Percentiles rank a stretch among this genome's conserved stretches.
phyloP scores from a whole-genome alignment of 768 basidiomycete genomes.

The Suillus spraguei region DNA sequence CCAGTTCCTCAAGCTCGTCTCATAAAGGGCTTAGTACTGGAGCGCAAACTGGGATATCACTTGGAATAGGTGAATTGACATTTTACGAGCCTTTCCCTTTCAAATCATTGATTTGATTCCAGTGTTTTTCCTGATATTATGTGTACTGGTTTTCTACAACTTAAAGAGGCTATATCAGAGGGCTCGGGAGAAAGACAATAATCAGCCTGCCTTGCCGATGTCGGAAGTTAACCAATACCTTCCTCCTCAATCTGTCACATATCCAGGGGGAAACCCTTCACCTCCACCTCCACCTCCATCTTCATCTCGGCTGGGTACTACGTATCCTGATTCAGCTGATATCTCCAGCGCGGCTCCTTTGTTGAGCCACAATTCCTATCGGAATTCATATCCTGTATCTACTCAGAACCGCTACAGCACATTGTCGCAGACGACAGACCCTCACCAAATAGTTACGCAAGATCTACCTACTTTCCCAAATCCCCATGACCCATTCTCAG shows the following conservation, averaged over 20 bases:
- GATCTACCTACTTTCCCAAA: constrained; percentile 9
- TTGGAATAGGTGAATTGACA: constrained; percentile 26
- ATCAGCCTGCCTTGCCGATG: not conserved
- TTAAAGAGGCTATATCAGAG: constrained; percentile 13
- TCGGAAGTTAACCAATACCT: constrained; percentile 8
- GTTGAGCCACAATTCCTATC: constrained; percentile 2
- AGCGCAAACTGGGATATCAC: constrained; percentile 27
- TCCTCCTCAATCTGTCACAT: not conserved
- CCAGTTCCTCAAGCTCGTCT: constrained; percentile 6
- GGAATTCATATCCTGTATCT: constrained; percentile 6
- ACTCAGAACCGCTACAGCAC: constrained; percentile 13
- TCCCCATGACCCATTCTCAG: constrained; percentile 15
- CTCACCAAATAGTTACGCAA: not conserved
- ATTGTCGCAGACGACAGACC: constrained; percentile 5
- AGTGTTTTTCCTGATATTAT: constrained; percentile 14
- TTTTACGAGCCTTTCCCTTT: not conserved
- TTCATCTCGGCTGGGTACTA: not conserved
- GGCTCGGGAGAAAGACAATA: constrained; percentile 1
- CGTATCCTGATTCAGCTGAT: not conserved
- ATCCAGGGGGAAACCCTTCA: not conserved
- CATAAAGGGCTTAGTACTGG: constrained; percentile 15
- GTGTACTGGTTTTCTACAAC: constrained; percentile 8
- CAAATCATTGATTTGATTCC: not conserved
- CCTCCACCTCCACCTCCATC: not conserved
- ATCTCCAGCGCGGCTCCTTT: constrained; percentile 3